Evolutionary conservation across 441 rosid species (phyloP).

Genomic region (Populus hybrid): DNA sequence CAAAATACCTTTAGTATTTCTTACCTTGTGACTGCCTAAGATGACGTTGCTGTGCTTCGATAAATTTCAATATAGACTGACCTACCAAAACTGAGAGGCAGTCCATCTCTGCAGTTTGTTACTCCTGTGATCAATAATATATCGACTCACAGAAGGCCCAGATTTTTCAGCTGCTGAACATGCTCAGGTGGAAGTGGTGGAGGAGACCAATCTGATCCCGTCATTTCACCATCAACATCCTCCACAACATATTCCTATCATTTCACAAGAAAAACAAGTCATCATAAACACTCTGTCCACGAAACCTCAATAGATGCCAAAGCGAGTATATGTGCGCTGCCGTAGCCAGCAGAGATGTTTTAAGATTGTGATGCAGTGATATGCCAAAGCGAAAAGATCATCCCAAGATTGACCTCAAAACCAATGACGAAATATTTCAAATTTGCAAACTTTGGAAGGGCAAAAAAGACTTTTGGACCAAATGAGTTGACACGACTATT

Average conservation of each 20-base stretch:
- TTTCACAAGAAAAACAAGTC: slow-evolving; percentile 1
- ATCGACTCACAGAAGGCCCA: slow-evolving; percentile 69
- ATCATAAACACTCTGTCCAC: not conserved
- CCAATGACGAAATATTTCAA: not conserved
- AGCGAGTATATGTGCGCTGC: not conserved
- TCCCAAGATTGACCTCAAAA: not conserved
- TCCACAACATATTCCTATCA: slow-evolving; percentile 93
- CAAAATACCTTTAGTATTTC: not conserved
- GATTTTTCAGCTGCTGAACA: slow-evolving; percentile 84
- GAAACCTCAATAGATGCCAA: not conserved
- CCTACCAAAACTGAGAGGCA: slow-evolving; percentile 25
- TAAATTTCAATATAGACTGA: slow-evolving; percentile 19
- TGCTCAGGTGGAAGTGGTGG: slow-evolving; percentile 88
- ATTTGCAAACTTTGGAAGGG: not conserved
- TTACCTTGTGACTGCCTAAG: not conserved
- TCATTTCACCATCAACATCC: slow-evolving; percentile 91
- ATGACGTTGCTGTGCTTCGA: not conserved
- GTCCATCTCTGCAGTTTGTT: slow-evolving; percentile 14
- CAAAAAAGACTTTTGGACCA: not conserved
- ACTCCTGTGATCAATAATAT: slow-evolving; percentile 13
- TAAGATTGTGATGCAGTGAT: not conserved
- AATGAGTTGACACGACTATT: not conserved
- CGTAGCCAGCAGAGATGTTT: not conserved
- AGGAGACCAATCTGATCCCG: slow-evolving; percentile 87
- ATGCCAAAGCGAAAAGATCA: not conserved